A percentile compares a stretch with the other conserved stretches of the same genome.
phyloP scores from a whole-genome alignment of 169 alveolate species.

The Cyclospora cayetanensis region DNA sequence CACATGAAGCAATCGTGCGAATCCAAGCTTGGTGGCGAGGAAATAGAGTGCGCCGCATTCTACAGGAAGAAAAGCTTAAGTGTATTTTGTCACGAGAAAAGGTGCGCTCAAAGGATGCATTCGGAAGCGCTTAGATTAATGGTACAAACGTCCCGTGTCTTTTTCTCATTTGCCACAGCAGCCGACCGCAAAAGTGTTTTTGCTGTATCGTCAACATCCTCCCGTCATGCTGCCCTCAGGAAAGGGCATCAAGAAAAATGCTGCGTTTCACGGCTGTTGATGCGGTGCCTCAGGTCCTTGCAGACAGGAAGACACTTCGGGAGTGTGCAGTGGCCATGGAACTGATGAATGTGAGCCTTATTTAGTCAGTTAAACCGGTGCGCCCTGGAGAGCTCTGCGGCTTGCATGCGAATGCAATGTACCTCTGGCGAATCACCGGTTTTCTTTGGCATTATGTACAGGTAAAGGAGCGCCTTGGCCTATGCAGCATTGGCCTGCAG shows the following conservation, averaged over 20 bases:
- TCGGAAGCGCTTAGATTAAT: neutral
- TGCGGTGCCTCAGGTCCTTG: neutral
- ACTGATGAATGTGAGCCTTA: neutral
- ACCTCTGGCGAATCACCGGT: no score
- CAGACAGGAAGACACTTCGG: neutral
- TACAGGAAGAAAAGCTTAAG: conserved; percentile 76
- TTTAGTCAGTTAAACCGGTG: no score
- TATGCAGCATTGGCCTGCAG: neutral
- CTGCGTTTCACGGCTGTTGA: neutral
- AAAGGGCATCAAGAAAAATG: no score
- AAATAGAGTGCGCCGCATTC: conserved; percentile 74
- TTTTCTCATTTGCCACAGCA: neutral
- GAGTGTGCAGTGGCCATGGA: neutral
- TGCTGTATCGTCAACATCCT: neutral
- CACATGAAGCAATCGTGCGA: conserved; percentile 60
- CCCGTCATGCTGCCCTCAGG: neutral
- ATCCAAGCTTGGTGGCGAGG: conserved; percentile 82
- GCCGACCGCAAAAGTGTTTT: neutral
- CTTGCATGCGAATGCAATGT: no score
- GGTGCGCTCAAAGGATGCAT: conserved; percentile 40
- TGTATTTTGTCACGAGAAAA: conserved; percentile 72
- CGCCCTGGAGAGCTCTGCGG: no score
- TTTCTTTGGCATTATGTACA: neutral
- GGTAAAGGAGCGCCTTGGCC: neutral
- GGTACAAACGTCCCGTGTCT: neutral